phyloP scores from a whole-genome alignment of 2,329 filamentous ascomycete species.

The Colletotrichum musae region DNA sequence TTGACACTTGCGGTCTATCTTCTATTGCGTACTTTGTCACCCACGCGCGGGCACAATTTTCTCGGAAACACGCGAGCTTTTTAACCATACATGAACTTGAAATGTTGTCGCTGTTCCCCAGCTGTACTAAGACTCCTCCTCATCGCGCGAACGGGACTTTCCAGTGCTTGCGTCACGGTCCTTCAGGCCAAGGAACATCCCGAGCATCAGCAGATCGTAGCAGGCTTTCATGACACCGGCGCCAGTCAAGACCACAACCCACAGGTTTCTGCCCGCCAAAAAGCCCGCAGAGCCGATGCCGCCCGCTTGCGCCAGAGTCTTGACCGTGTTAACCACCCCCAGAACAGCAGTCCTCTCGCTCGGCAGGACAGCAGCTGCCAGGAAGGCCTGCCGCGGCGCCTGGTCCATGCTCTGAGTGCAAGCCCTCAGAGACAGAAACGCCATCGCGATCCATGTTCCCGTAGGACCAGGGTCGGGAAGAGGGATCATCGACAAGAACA shows the following conservation, averaged over 20 bases:
- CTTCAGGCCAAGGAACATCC: conserved; percentile 58
- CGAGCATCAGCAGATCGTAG: conserved; percentile 73
- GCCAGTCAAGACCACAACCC: conserved; percentile 75
- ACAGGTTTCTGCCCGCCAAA: conserved; percentile 67
- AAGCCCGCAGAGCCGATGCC: conserved; percentile 77
- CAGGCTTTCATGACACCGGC: conserved; percentile 73
- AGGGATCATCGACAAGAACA: conserved; percentile 76
- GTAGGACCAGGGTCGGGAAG: conserved; percentile 57
- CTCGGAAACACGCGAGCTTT: no score
- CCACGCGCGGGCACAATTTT: no score
- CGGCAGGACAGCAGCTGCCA: conserved; percentile 75
- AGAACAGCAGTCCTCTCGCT: conserved; percentile 80
- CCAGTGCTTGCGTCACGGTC: conserved; percentile 44
- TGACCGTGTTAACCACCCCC: conserved; percentile 78
- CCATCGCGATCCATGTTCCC: conserved; percentile 66
- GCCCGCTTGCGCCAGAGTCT: conserved; percentile 73
- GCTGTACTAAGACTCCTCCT: conserved; percentile 11
- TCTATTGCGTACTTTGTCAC: background rate
- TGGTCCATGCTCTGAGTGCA: conserved; percentile 79
- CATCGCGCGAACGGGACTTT: conserved; percentile 30
- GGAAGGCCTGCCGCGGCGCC: conserved; percentile 78
- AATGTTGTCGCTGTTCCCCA: background rate
- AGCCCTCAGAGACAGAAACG: conserved; percentile 73
- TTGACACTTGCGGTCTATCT: background rate
- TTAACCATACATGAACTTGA: no score